A percentile compares a stretch with the other conserved stretches of the same genome.
Conservation (phyloP, 1,139 yeast genomes). For the Kazachstania sp. region DNA sequence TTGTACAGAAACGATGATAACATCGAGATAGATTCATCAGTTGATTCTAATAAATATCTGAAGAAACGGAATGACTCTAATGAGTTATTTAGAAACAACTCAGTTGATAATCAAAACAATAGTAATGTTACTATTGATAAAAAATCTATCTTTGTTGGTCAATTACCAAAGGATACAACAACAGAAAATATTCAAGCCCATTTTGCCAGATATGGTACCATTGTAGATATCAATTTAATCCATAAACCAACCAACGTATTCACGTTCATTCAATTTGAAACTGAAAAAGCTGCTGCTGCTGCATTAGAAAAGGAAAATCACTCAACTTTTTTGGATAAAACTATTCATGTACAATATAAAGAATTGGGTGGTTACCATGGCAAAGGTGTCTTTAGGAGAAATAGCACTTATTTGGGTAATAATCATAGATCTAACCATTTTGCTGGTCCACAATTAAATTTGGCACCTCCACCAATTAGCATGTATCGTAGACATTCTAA, state of each 20-base stretch:
- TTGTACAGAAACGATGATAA: background rate
- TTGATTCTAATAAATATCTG: background rate
- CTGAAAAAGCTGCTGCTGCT: conserved; percentile 69
- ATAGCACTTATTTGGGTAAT: conserved; percentile 9
- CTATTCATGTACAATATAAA: conserved; percentile 77
- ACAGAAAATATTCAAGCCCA: conserved; percentile 49
- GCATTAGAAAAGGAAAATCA: conserved; percentile 81
- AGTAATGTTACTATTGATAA: conserved; percentile 46
- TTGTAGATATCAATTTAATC: conserved; percentile 44
- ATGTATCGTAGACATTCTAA: conserved; percentile 38
- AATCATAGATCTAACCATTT: conserved; percentile 13
- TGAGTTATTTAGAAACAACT: background rate
- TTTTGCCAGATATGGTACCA: conserved; percentile 59
- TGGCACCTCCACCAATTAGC: conserved; percentile 72
- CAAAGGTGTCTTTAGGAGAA: conserved; percentile 14
- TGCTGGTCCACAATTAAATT: conserved; percentile 37
- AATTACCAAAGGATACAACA: conserved; percentile 47
- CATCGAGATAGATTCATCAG: background rate
- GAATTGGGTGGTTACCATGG: conserved; percentile 37
- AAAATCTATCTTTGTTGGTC: conserved; percentile 69
- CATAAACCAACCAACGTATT: conserved; percentile 48
- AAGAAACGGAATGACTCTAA: background rate
- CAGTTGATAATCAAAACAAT: background rate
- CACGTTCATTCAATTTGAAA: conserved; percentile 60
- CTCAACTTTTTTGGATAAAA: conserved; percentile 58